A percentile compares a stretch with the other conserved stretches of the same genome.
Conservation (phyloP, 345 rosid species). For the Hypericum androsaemum region DNA sequence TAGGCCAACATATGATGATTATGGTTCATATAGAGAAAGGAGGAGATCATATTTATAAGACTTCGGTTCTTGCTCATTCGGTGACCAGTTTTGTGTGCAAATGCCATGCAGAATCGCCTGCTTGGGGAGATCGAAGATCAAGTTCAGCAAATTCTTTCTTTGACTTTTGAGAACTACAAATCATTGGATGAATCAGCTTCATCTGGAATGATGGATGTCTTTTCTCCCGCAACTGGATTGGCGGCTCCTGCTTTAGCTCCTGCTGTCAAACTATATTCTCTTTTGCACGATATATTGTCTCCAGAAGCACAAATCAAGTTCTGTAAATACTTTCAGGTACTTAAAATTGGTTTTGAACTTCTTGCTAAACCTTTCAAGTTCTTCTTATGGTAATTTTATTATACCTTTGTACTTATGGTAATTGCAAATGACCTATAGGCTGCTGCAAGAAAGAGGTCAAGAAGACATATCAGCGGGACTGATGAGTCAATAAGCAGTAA, state of each 20-base stretch:
- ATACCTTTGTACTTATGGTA: not conserved
- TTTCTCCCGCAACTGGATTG: slow-evolving; percentile 18
- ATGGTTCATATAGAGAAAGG: too few relatives aligned
- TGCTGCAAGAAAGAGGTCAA: slow-evolving; percentile 24
- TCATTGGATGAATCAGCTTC: slow-evolving; percentile 15
- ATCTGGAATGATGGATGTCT: slow-evolving; percentile 18
- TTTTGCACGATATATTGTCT: slow-evolving; percentile 16
- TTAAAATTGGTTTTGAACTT: not conserved
- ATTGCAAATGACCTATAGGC: slow-evolving; percentile 9
- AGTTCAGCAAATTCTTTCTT: slow-evolving; percentile 13
- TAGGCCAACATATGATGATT: too few relatives aligned
- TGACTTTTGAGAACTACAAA: slow-evolving; percentile 22
- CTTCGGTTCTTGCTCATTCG: too few relatives aligned
- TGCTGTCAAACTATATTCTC: slow-evolving; percentile 18
- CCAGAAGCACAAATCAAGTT: slow-evolving; percentile 16
- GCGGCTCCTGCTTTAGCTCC: slow-evolving; percentile 21
- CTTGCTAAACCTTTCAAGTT: not conserved
- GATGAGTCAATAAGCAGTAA: slow-evolving; percentile 16
- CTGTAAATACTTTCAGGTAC: slow-evolving; percentile 22
- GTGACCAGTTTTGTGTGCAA: too few relatives aligned
- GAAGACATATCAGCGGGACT: slow-evolving; percentile 14
- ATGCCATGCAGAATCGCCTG: slow-evolving; percentile 15
- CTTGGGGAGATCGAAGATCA: slow-evolving; percentile 25
- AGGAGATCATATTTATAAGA: too few relatives aligned
- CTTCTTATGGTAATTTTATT: too few relatives aligned